Base-by-base conservation (phyloP, 2,329 filamentous ascomycete genomes). In the Fusarium equiseti region DNA sequence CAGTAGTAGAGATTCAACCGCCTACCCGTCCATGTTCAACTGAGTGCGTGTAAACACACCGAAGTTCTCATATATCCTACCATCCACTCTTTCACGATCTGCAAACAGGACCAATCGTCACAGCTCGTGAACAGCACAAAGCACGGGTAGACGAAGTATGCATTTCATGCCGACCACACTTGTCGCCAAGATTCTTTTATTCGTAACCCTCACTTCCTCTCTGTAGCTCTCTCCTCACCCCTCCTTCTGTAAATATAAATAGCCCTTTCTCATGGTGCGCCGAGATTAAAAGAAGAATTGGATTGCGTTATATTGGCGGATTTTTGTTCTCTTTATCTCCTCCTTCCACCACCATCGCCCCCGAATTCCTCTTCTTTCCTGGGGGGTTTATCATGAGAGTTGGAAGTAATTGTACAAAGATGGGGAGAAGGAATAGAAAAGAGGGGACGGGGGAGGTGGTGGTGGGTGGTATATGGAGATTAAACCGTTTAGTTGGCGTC, bases 401-500 rank as follows among this genome's bases (percentile, higher is more conserved):
- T 54, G 35, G 16, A 27, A 42, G 57, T 75, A 71, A 76, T 76
- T 75, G 71, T 77, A 77, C 73, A 77, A 73, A 53, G 59, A 64
- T 71, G 59, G 63, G 49, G 55, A 31, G 29, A n/a, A 40, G 68
- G 61, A 57, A 57, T 31, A 27, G 43, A 50, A 40, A 38, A 57
- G 31, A 56, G 49, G 22, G 43, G 26, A n/a, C 16, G 44, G 35
- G 50, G 35, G 44, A 27, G 54, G 31, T 15, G 44, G 53, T 22
- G 48, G 50, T 64, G 53, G 53, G 53, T 51, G 51, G 49, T 32
- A 58, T 32, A 51, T 55, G n/a, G 54, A 55, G 45, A 61, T 53
- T 57, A 31, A 51, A 27, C 50, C 35, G 46, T 76, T 81, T 85
- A 88, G 90, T 88, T 89, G 88, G 94, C 95, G 83, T 97, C 94